phyloP scores from a whole-genome alignment of 73 alveolate species.

The Tetrahymena elliotti region DNA sequence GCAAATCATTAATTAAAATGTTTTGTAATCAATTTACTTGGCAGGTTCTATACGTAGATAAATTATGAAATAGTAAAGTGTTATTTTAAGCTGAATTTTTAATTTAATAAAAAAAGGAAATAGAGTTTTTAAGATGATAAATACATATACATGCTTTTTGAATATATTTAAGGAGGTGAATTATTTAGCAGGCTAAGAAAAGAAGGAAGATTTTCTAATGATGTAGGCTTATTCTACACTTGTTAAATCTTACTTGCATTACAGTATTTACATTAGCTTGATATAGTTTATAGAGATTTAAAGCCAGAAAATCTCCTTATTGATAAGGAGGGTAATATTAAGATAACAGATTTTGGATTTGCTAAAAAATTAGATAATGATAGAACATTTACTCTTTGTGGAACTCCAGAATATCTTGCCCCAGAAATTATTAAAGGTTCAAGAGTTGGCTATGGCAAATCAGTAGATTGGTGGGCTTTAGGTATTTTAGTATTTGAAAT shows the following conservation, averaged over 20 bases:
- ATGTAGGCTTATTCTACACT: slow-evolving; percentile 80
- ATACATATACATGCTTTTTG: slow-evolving; percentile 76
- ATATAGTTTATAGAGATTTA: slow-evolving; percentile 73
- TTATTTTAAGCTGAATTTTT: slow-evolving; percentile 56
- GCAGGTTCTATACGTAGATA: slow-evolving; percentile 28
- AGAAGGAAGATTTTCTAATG: slow-evolving; percentile 85
- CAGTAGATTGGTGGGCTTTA: slow-evolving; percentile 87
- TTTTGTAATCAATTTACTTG: not conserved
- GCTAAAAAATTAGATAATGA: slow-evolving; percentile 63
- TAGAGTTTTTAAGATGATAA: slow-evolving; percentile 65
- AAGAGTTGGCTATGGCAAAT: slow-evolving; percentile 68
- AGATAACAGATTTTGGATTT: slow-evolving; percentile 79
- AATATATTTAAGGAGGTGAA: slow-evolving; percentile 85
- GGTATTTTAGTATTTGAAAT: slow-evolving; percentile 82
- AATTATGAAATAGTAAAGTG: slow-evolving; percentile 69
- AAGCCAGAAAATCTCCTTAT: slow-evolving; percentile 82
- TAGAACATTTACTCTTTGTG: slow-evolving; percentile 77
- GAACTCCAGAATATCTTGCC: slow-evolving; percentile 83
- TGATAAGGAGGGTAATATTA: slow-evolving; percentile 73
- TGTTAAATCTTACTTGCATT: slow-evolving; percentile 67
- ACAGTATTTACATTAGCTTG: slow-evolving; percentile 63
- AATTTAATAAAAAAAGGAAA: slow-evolving; percentile 39
- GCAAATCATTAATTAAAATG: slow-evolving; percentile 19
- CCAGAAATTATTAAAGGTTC: slow-evolving; percentile 74
- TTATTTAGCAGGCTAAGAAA: slow-evolving; percentile 71